Conservation (phyloP, 441 rosid species). For the Oxalis stricta region DNA sequence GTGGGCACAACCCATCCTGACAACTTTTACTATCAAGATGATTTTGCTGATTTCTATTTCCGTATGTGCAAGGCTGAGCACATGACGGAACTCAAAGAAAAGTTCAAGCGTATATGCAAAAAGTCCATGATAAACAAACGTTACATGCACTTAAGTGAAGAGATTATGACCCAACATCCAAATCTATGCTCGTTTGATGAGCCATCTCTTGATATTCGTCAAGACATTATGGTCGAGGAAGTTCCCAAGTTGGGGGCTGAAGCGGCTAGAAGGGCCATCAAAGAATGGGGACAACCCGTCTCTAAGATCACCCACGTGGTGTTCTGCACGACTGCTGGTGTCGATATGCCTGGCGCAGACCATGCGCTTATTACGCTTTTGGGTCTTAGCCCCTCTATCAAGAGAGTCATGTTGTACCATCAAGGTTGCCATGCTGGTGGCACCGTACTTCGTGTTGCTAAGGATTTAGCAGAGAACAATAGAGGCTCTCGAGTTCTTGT, state of each 20-base stretch:
- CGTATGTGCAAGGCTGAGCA: slow-evolving; percentile 40
- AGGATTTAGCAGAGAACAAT: slow-evolving; percentile 48
- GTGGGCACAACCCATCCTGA: slow-evolving; percentile 37
- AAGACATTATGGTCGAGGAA: slow-evolving; percentile 42
- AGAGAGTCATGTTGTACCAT: slow-evolving; percentile 46
- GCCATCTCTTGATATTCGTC: slow-evolving; percentile 34
- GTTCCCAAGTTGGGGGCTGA: slow-evolving; percentile 41
- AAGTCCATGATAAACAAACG: slow-evolving; percentile 39
- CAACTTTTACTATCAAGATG: slow-evolving; percentile 26
- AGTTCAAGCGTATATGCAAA: slow-evolving; percentile 39
- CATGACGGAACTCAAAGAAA: slow-evolving; percentile 36
- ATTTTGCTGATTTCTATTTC: slow-evolving; percentile 39
- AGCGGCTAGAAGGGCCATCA: slow-evolving; percentile 39
- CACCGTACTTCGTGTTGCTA: slow-evolving; percentile 39
- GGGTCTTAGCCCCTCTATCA: slow-evolving; percentile 38
- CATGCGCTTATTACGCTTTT: slow-evolving; percentile 41
- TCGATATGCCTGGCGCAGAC: slow-evolving; percentile 52
- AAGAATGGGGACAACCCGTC: slow-evolving; percentile 50
- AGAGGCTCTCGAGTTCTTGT: slow-evolving; percentile 42
- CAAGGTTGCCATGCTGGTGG: slow-evolving; percentile 51
- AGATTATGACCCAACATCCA: slow-evolving; percentile 26
- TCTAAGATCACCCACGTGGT: slow-evolving; percentile 47
- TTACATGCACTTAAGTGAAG: slow-evolving; percentile 34
- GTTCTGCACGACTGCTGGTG: slow-evolving; percentile 45
- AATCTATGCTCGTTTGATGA: slow-evolving; percentile 31